phyloP scores from a whole-genome alignment of 495 filamentous ascomycete species.

The Cenococcum geophilum region DNA sequence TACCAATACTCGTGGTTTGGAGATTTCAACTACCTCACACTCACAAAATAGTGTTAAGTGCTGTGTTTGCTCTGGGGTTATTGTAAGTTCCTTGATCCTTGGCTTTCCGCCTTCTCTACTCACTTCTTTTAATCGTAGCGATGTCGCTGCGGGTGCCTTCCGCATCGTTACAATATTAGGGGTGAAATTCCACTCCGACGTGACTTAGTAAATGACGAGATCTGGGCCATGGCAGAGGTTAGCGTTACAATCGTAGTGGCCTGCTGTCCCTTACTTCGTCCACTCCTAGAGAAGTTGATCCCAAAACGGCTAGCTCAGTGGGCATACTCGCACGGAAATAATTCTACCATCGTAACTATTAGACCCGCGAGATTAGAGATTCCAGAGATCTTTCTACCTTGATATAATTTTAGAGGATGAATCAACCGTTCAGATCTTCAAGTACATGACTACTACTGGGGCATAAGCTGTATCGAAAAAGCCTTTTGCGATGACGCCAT shows the following conservation, averaged over 20 bases:
- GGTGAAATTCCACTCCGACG: background rate
- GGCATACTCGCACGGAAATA: background rate
- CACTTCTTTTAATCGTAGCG: too few species aligned
- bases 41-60: slow-evolving; percentile 20
- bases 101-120: too few species aligned
- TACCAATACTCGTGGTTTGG: slow-evolving; percentile 24
- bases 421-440: too few species aligned
- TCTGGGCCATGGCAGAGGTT: slow-evolving; percentile 20
- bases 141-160: slow-evolving; percentile 10
- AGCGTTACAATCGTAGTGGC: slow-evolving; percentile 17
- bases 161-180: slow-evolving; percentile 3
- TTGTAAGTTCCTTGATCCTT: slow-evolving; percentile 18
- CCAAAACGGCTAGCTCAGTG: slow-evolving; percentile 3
- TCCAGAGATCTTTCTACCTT: too few species aligned
- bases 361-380: too few species aligned
- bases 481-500: too few species aligned
- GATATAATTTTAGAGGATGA: too few species aligned
- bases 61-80: slow-evolving; percentile 18
- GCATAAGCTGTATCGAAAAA: too few species aligned
- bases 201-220: slow-evolving; percentile 7
- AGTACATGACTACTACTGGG: too few species aligned
- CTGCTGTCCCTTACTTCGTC: slow-evolving; percentile 24
- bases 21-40: slow-evolving; percentile 10
- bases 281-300: slow-evolving; percentile 18
- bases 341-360: too few species aligned